These are phyloP conservation scores for Aspergillus saccharolyticus DNA, from an alignment of 495 filamentous ascomycete genomes.

Conservation along the genomic window DNA sequence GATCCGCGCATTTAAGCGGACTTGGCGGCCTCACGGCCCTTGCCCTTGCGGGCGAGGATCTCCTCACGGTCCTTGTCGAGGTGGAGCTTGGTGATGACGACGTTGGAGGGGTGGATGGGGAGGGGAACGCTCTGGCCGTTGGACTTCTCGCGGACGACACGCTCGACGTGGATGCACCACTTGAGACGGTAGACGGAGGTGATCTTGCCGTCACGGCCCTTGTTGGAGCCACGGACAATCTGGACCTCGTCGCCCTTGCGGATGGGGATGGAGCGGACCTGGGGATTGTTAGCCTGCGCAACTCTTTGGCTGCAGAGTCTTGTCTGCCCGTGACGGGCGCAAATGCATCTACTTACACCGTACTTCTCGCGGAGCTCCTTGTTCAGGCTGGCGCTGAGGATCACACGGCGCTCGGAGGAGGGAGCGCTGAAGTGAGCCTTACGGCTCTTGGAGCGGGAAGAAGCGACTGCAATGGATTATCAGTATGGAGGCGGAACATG, in stretches of 20 bases:
- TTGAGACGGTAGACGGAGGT: conserved; percentile 96
- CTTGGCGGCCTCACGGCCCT: conserved; percentile 61
- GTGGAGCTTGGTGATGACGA: conserved; percentile 96
- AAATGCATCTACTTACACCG: conserved; percentile 77
- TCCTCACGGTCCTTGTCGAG: conserved; percentile 95
- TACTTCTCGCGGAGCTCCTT: conserved; percentile 93
- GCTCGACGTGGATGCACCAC: conserved; percentile 89
- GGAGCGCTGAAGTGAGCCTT: conserved; percentile 94
- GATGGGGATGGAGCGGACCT: conserved; percentile 96
- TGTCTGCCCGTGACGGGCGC: too few species aligned
- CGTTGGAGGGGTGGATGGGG: conserved; percentile 86
- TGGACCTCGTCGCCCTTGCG: conserved; percentile 96
- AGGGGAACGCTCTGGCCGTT: conserved; percentile 87
- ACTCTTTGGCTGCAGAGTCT: too few species aligned
- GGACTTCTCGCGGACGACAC: conserved; percentile 87
- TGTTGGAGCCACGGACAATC: conserved; percentile 82
- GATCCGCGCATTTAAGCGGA: conserved; percentile 26
- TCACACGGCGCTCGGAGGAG: conserved; percentile 81
- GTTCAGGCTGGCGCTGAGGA: conserved; percentile 90
- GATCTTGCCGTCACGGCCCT: conserved; percentile 87
- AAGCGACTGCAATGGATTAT: conserved; percentile 53
- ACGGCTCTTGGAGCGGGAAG: conserved; percentile 93
- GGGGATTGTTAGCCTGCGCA: conserved; percentile 31
- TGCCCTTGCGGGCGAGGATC: conserved; percentile 79
- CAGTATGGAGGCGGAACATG: too few species aligned